Evolutionary conservation across 2,329 filamentous ascomycete genomes (phyloP), one percentile per base, ranked within the genome.

Genomic region (Diaporthe destruens): DNA sequence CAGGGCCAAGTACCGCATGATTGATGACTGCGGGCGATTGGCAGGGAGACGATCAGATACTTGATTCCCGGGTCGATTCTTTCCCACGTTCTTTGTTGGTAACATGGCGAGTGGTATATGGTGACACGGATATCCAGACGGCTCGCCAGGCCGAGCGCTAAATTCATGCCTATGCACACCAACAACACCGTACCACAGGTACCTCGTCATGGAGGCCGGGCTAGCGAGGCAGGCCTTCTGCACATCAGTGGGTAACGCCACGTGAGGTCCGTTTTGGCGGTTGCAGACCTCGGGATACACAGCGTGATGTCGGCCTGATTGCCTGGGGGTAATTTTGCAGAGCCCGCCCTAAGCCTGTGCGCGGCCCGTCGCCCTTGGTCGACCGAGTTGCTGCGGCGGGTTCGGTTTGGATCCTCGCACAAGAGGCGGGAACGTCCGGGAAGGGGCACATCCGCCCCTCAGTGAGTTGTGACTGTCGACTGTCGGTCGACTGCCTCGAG

Each of bases 221-320:
- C 71, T 73, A 71, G 71, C 71, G 72, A 68, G 72, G 71, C 59
- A 66, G 55, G 32, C 54, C 51, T 56, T 61, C 71, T 71, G 71
- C 73, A 74, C 56, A 69, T 74, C 66, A 67, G 73, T 72, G 73
- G 73, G 66, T 69, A 74, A 66, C 61, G 73, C 73, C 73, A 74
- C 73, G 73, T 74, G 73, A 74, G 66, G 55, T 49, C 57, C 25
- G 53, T 25, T 66, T 59, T 61, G 67, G 71, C 59, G 70, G 73
- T 70, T 72, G 71, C 73, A 74, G 66, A 44, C 56, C 16, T 72
- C 71, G 47, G 67, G 67, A 72, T 70, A 70, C 72, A 74, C 71
- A 57, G 54, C 66, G 54, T 70, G 57, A 70, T 61, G 72, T 36
- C 65, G 36, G 55, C 65, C 55, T 72, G 55, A 63, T 44, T 20